phyloP scores from a whole-genome alignment of 176 grass and related monocot species.

The Triticum timopheevii region DNA sequence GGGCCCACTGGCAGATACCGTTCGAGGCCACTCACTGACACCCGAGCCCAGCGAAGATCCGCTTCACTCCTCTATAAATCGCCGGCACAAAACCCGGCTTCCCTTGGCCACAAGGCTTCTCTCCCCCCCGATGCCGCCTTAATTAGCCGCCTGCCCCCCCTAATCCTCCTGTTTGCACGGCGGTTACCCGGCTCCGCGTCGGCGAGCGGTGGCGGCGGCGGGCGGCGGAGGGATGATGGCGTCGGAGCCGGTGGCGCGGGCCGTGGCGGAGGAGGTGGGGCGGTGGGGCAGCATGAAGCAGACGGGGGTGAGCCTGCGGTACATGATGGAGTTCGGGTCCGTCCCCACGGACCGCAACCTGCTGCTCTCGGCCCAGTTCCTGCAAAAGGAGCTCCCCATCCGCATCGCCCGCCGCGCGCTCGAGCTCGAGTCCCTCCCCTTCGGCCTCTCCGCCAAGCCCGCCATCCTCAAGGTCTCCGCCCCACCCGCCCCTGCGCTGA shows the following conservation, averaged over 20 bases:
- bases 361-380: constrained; percentile 87
- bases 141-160: neutral
- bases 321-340: constrained; percentile 98
- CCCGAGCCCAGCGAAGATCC: neutral
- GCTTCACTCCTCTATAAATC: constrained; percentile 15
- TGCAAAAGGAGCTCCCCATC: constrained; percentile 82
- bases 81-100: neutral
- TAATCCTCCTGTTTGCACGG: neutral
- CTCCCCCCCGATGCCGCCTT: neutral
- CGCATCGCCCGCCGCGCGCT: constrained; percentile 75
- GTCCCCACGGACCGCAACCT: constrained; percentile 62
- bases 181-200: neutral
- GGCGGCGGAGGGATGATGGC: constrained; percentile 31
- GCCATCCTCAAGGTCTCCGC: constrained; percentile 70
- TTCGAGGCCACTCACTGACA: neutral
- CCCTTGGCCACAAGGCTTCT: neutral
- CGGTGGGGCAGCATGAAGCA: constrained; percentile 91
- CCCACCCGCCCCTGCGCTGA: neutral
- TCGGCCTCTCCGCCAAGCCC: constrained; percentile 69
- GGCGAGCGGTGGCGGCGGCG: neutral
- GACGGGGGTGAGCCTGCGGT: constrained; percentile 81
- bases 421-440: constrained; percentile 75
- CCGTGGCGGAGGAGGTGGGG: constrained; percentile 76
- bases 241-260: constrained; percentile 58
- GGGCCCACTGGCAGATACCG: neutral